Evolutionary conservation across 2,329 filamentous ascomycete species (phyloP).

Genomic region (Xylariaceae sp.): DNA sequence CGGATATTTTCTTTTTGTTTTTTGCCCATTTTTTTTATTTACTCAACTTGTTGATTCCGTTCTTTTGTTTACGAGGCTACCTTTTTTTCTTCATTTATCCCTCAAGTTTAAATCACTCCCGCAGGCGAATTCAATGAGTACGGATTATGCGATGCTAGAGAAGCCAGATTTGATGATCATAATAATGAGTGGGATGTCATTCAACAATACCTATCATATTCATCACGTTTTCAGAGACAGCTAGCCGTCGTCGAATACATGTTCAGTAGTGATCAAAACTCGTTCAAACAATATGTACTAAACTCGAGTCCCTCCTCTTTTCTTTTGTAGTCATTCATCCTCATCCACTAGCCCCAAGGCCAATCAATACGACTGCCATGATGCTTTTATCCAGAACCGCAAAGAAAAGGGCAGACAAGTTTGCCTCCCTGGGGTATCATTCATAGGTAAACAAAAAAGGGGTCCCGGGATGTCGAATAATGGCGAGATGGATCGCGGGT

Average conservation of each 20-base stretch:
- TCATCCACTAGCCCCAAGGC: background rate
- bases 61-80: background rate
- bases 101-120: too few species aligned
- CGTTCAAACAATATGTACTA: background rate
- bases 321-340: background rate
- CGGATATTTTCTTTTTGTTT: constrained; percentile 11
- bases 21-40: constrained; percentile 1
- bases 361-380: background rate
- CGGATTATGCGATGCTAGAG: too few species aligned
- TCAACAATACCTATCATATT: background rate
- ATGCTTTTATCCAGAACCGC: constrained; percentile 7
- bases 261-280: background rate
- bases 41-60: background rate
- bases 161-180: background rate
- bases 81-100: background rate
- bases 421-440: constrained; percentile 31
- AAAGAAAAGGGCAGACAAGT: constrained; percentile 4
- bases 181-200: background rate
- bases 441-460: constrained; percentile 20
- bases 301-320: background rate
- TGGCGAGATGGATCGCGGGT: background rate
- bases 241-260: background rate
- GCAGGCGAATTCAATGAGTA: too few species aligned
- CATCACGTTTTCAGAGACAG: background rate
- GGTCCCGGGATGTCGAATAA: constrained; percentile 25